Base-by-base conservation (phyloP, 345 rosid species). In the Brassica incana region DNA sequence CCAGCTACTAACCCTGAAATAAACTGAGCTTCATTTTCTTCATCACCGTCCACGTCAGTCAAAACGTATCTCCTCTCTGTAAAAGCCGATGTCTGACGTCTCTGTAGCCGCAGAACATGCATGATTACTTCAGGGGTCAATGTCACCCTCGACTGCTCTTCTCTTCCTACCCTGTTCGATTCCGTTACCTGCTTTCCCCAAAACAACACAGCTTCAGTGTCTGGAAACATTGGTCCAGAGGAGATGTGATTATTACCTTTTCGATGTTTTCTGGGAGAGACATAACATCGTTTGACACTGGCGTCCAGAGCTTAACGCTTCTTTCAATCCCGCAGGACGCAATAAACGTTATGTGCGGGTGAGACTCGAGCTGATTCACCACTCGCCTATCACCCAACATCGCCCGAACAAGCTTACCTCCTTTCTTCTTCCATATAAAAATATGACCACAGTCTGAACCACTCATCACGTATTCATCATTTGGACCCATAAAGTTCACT, bases 371-470 rank as follows among this genome's bases (percentile, higher is more conserved):
- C 8, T 88, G 90, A 71, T 89, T 89, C 59, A 89, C 93, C 35
- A 89, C 60, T 15, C 71, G 76, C 25, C 85, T 84, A 83, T 89
- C 91, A 69, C 88, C 91, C n/a, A 45, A 38, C 91, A 86, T 89
- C 2, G 77, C 40, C 14, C 90, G 87, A 52, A 88, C 84, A 45
- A 89, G 87, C 81, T 82, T 86, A 25, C 84, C 86, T 3, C 82
- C 88, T 74, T 73, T 78, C 86, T 89, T 89, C 80, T 81, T 84
- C 94, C 94, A 90, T 14, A 88, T 81, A 78, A 87, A 90, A 29
- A 90, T 85, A 76, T 86, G 88, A 52, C 91, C 90, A 50, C 91
- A 89, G 79, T 89, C 93, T 69, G 93, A 89, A 58, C 91, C 93
- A 67, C 88, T 88, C 25, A 71, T 48, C 58, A 88, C 88, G 75